Evolutionary conservation across 345 rosid genomes (phyloP).

Genomic region (Clausena lansium): DNA sequence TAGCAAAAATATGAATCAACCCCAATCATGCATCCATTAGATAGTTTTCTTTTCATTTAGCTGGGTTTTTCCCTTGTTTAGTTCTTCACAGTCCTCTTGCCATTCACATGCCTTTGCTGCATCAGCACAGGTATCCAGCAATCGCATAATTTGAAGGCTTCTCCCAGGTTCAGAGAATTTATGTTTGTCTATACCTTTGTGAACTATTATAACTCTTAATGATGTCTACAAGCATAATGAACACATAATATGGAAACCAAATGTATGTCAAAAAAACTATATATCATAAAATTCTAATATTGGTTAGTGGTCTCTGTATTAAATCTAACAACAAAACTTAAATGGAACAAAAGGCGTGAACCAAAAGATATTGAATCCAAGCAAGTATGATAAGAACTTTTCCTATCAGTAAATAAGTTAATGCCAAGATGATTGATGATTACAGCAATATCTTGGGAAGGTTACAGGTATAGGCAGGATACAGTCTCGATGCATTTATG

Average conservation of each 20-base stretch:
- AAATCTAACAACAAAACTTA: neutral
- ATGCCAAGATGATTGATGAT: too few relatives aligned
- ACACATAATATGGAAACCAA: neutral
- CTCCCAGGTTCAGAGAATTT: neutral
- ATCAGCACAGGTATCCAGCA: neutral
- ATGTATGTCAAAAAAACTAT: neutral
- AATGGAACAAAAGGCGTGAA: neutral
- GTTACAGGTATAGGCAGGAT: too few relatives aligned
- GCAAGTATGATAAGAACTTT: neutral
- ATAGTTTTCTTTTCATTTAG: neutral
- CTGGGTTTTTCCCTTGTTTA: neutral
- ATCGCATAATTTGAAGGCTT: neutral
- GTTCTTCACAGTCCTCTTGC: neutral
- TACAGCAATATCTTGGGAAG: too few relatives aligned
- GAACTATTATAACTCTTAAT: too few relatives aligned
- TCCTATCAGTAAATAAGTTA: neutral
- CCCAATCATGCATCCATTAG: neutral
- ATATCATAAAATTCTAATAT: neutral
- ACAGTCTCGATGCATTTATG: too few relatives aligned
- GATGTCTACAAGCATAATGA: too few relatives aligned
- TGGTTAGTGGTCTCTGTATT: neutral
- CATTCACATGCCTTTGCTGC: neutral
- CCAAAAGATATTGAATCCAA: neutral
- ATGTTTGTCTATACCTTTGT: too few relatives aligned
- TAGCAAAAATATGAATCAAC: neutral